Evolutionary conservation across 2,329 filamentous ascomycete species (phyloP), one percentile per base, ranked within the genome.

Genomic region (Diaporthe sp.): DNA sequence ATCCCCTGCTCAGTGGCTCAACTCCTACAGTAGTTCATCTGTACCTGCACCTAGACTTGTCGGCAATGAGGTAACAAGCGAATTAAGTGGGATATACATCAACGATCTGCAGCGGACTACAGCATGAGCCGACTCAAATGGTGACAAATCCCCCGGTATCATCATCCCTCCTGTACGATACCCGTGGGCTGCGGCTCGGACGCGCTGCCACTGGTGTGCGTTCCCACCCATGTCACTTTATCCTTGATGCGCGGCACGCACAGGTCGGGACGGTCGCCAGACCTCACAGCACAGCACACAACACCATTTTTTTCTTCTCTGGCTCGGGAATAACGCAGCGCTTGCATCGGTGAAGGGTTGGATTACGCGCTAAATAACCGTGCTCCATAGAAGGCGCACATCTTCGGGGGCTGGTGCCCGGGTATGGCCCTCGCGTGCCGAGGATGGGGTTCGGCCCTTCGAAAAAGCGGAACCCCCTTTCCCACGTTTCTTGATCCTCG

Each of bases 371-470:
- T 62, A 62, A 17, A 12, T 25, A 53, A 28, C 60, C 5, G 17
- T 42, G 6, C 58, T 17, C 60, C 60, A 44, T 62, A 62, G 10
- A 28, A 42, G 31, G n/a, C 60, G 60, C 60, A 62, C 15, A 46
- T 65, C 61, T 49, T 49, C 61, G 42, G 61, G 58, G 62, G 31
- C 31, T 68, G 62, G 46, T 25, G 4, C 39, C 31, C 62, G 62
- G 31, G 46, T 67, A 22, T 44, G 57, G 57, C 57, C 31, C 57
- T 60, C 57, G 57, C 57, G 57, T 60, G 28, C 34, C 57, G 34
- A 42, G 22, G 22, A 25, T 39, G 22, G 62, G 22, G 62, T 49
- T 34, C 62, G 37, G 58, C 31, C 22, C n/a, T 13, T 22, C 10
- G 22, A 25, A 39, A 39, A 53, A 68, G 46, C 31, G 44, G 62